Evolutionary conservation across 225 moss, liverwort and hornwort genomes (phyloP).

Genomic region (Takakia lepidozioides): DNA sequence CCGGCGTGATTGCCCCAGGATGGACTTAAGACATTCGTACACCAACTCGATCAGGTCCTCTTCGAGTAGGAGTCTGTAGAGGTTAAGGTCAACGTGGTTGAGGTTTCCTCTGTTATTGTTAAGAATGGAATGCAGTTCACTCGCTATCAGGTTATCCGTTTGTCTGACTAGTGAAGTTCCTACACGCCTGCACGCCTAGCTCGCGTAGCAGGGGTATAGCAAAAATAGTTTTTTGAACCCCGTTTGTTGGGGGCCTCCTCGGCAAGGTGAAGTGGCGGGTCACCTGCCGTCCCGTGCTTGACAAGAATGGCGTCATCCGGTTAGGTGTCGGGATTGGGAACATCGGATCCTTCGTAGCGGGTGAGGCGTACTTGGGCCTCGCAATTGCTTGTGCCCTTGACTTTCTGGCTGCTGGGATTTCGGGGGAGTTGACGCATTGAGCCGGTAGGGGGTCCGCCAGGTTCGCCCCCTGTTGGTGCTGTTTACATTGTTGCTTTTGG

Average conservation of each 20-base stretch:
- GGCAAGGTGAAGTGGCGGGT: too few species aligned
- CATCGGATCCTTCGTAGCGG: too few species aligned
- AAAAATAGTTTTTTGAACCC: background rate
- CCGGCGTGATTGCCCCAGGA: background rate
- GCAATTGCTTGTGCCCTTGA: background rate
- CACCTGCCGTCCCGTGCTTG: background rate
- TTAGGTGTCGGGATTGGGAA: too few species aligned
- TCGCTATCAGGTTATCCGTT: background rate
- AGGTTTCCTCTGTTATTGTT: too few species aligned
- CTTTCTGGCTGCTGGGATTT: background rate
- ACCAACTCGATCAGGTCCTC: background rate
- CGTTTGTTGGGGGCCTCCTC: background rate
- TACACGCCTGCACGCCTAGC: background rate
- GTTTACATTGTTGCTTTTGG: conserved; percentile 6
- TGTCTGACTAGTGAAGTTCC: too few species aligned
- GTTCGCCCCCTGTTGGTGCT: conserved; percentile 4
- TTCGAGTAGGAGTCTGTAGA: background rate
- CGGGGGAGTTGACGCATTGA: too few species aligned
- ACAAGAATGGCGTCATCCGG: background rate
- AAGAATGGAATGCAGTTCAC: too few species aligned
- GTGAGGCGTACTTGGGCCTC: background rate
- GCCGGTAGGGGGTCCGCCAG: conserved; percentile 4
- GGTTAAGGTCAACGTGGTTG: too few species aligned
- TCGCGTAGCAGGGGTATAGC: too few species aligned
- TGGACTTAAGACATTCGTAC: background rate